These are phyloP conservation scores for Cyphellophora attinorum DNA, from an alignment of 2,329 filamentous ascomycete species.

Conservation along the genomic window DNA sequence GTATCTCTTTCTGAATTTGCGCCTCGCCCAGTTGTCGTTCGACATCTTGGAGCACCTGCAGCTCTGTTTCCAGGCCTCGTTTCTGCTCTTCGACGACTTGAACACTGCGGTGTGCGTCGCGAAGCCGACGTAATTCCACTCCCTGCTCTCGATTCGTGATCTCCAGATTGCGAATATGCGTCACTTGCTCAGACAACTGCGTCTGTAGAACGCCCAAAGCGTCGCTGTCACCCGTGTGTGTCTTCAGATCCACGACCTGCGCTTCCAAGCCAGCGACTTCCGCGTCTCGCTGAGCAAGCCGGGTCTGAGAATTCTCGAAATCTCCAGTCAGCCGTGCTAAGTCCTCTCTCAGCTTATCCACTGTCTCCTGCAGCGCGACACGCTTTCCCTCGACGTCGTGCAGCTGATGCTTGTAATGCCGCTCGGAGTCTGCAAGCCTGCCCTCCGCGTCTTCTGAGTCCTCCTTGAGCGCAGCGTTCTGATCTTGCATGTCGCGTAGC, in stretches of 20 bases:
- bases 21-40: conserved; percentile 71
- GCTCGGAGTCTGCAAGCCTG: conserved; percentile 57
- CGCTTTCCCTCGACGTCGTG: conserved; percentile 54
- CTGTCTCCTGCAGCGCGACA: conserved; percentile 45
- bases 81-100: conserved; percentile 96
- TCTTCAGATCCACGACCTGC: conserved; percentile 73
- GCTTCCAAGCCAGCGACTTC: conserved; percentile 69
- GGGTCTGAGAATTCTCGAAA: conserved; percentile 53
- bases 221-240: conserved; percentile 77
- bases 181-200: conserved; percentile 82
- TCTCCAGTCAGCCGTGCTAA: conserved; percentile 48
- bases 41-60: conserved; percentile 65
- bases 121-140: conserved; percentile 68
- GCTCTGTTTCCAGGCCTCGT: conserved; percentile 63
- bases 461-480: conserved; percentile 65
- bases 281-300: conserved; percentile 58
- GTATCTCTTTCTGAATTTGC: conserved; percentile 68
- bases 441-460: conserved; percentile 76
- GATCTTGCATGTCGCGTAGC: conserved; percentile 51
- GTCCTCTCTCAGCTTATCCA: conserved; percentile 41
- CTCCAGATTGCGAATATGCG: conserved; percentile 81
- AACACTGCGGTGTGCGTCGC: conserved; percentile 74
- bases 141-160: conserved; percentile 69
- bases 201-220: conserved; percentile 76
- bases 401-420: conserved; percentile 53